Percentiles rank a stretch among this genome's conserved stretches.
phyloP scores from a whole-genome alignment of 1,139 yeast species.

The Williopsis jadinii region DNA sequence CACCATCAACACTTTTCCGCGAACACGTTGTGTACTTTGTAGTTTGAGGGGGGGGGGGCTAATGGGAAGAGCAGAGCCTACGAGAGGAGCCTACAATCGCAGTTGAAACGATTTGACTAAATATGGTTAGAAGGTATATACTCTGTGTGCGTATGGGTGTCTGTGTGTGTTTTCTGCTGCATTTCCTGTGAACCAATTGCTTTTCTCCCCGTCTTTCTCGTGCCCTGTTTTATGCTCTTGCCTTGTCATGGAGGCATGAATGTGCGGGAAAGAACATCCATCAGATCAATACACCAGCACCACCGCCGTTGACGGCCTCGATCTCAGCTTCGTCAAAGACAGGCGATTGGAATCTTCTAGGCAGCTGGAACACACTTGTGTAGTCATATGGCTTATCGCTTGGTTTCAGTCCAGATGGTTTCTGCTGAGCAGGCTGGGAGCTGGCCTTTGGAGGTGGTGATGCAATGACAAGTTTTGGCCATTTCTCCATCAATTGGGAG shows the following conservation, averaged over 20 bases:
- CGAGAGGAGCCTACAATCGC: no score
- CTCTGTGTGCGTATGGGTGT: no score
- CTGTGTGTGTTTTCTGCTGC: no score
- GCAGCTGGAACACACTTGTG: slow-evolving; percentile 14
- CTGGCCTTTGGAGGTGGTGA: slow-evolving; percentile 11
- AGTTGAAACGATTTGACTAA: no score
- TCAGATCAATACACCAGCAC: slow-evolving; percentile 13
- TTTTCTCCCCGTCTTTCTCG: no score
- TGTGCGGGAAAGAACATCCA: neutral
- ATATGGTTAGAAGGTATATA: no score
- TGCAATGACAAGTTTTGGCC: slow-evolving; percentile 13
- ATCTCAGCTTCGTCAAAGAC: slow-evolving; percentile 16
- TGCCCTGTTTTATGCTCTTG: no score
- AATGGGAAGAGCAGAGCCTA: no score
- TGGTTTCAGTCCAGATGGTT: slow-evolving; percentile 2
- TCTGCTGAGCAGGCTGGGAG: slow-evolving; percentile 1
- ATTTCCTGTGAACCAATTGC: no score
- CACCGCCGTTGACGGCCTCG: slow-evolving; percentile 21
- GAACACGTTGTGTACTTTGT: neutral
- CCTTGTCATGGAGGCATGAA: no score
- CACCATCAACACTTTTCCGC: neutral
- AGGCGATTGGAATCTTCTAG: slow-evolving; percentile 19
- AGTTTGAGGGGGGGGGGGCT: no score
- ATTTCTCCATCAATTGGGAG: slow-evolving; percentile 7
- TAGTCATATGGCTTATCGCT: slow-evolving; percentile 19